Evolutionary conservation across 1,284 basidiomycete genomes (phyloP), one percentile per base, ranked within the genome.

Genomic region (Apiotrichum veenhuisii): DNA sequence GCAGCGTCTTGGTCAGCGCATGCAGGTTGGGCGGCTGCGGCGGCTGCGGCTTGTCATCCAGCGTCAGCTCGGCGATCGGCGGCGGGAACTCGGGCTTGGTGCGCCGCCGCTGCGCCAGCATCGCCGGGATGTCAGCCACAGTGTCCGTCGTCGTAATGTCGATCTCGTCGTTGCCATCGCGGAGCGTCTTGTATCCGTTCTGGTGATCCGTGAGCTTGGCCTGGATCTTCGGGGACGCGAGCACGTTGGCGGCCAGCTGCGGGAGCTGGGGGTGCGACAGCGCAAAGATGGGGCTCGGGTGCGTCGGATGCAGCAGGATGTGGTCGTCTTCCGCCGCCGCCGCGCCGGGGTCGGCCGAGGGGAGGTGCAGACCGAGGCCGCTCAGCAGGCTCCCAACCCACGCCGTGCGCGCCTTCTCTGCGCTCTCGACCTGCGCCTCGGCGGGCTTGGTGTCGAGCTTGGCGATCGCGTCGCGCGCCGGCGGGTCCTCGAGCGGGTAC

Each of bases 101-200:
- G 43, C 42, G 65, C 14, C 73, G 53, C 14, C 52, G 54, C 20
- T 57, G 54, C 3, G 83, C 58, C 0, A 84, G 64, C 15, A 68
- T 63, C 14, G 64, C 63, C 2, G 77, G 76, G 14, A 82, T 71
- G 18, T 56, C 54, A 4, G 55, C 56, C 8, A 62, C 25, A 23
- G 55, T n/a, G 45, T 58, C 46, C 76, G 73, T 20, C 70, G 65
- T 50, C 82, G 81, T 62, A 88, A 86, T 65, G 38, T 80, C 76
- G 69, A 95, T 86, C 10, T 81, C 84, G 71, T 95, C 89, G 60
- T 84, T 82, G 2, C 76, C 74, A 64, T 89, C 88, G 59, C 82
- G 74, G 55, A 87, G 75, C 18, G 64, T 49, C 34, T 54, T 42
- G 57, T 23, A 79, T 56, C 55, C 68, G 67, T 15, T 77, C 20